Evolutionary conservation across 164 flowering plant genomes (phyloP), one percentile per base, ranked within the genome.

Genomic region (Magnolia kwangsiensis): DNA sequence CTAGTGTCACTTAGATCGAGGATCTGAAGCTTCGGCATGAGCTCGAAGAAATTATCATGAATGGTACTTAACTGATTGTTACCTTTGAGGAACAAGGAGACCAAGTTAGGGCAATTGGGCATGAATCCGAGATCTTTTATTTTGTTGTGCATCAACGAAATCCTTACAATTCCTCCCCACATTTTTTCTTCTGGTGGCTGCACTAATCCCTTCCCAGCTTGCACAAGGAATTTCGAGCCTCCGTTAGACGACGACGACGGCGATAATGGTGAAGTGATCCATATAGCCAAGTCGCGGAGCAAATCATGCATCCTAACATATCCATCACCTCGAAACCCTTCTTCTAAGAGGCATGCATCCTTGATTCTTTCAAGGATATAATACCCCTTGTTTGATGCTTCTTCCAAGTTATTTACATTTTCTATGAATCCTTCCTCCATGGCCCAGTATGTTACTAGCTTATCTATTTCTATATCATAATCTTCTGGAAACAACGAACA

Each of bases 401-500:
- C 75, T 59, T 3, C 37, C 18, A 71, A 71, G 45, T 51, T 20
- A 7, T 20, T 16, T 0, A 7, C 55, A 72, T 67, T 21, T 11
- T 4, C 67, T 50, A 72, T 9, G 7, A 73, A 61, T 19, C 80
- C 80, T 19, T 78, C 76, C 0, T 45, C 73, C 10, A 68, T 18
- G n/a, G 37, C 69, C 18, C 14, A 69, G 21, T 23, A 19, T 2
- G 16, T 10, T 37, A 59, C 45, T 0, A 73, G 76, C 19, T 69
- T 63, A 2, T 63, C 50, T 31, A 50, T 49, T 3, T 68, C 58
- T 51, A 74, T 73, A 29, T 20, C 66, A 29, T 18, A 18, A 45
- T 63, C 51, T 61, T 63, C 67, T 29, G 67, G 51, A 61, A 4
- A 73, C 19, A 73, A 7, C 8, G 58, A 29, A 29, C 67, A 63